A percentile compares a stretch with the other conserved stretches of the same genome.
phyloP scores from a whole-genome alignment of 352 stramenopile genomes.

The Pythium phragmiticola region DNA sequence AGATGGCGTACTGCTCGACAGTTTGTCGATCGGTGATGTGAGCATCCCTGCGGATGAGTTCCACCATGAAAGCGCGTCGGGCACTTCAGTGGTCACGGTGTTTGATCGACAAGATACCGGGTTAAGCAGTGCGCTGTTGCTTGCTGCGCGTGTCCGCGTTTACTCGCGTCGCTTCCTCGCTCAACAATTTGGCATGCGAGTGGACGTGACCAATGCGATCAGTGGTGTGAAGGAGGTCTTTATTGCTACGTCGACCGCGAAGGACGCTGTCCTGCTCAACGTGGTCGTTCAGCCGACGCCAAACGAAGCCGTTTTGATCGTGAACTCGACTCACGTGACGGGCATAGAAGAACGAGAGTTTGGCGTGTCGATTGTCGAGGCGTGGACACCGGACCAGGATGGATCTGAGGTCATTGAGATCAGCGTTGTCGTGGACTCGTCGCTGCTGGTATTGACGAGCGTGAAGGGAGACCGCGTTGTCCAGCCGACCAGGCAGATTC shows the following conservation, averaged over 20 bases:
- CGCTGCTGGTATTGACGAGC: slow-evolving; percentile 1
- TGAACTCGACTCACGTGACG: slow-evolving; percentile 31
- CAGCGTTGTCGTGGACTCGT: slow-evolving; percentile 4
- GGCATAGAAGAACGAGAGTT: slow-evolving; percentile 32
- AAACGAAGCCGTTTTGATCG: slow-evolving; percentile 32
- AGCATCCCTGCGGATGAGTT: not conserved
- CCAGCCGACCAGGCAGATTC: not conserved
- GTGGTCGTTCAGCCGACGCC: slow-evolving; percentile 11
- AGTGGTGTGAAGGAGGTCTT: not conserved
- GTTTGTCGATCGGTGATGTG: not conserved
- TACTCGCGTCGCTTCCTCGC: slow-evolving; percentile 2
- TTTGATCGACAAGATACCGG: not conserved
- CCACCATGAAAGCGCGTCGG: not conserved
- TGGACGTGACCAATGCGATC: not conserved
- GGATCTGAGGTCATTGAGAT: slow-evolving; percentile 53
- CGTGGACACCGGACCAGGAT: slow-evolving; percentile 41
- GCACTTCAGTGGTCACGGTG: not conserved
- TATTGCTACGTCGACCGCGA: not conserved
- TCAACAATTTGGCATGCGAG: slow-evolving; percentile 9
- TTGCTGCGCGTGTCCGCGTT: not conserved
- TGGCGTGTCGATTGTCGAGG: slow-evolving; percentile 34
- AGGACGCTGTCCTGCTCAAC: not conserved
- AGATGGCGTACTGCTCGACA: not conserved
- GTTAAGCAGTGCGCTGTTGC: not conserved
- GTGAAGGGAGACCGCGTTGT: not conserved